Percentiles rank a stretch among this genome's conserved stretches.
Conservation (phyloP, 2,329 filamentous ascomycete species). For the Cordyceps tenuipes region DNA sequence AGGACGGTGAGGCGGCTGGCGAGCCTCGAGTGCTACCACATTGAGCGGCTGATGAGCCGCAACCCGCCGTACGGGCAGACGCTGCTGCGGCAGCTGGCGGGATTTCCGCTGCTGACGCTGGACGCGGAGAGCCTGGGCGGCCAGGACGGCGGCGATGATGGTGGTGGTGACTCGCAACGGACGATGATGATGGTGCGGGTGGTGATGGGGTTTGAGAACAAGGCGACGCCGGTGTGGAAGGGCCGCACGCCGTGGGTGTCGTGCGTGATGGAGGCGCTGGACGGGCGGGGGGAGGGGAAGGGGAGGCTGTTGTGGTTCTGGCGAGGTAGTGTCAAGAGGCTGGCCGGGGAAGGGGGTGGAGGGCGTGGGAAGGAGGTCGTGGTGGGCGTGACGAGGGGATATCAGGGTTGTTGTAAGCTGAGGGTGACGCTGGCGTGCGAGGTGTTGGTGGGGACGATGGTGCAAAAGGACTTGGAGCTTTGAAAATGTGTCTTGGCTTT, state of each 20-base stretch:
- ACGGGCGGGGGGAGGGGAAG: background rate
- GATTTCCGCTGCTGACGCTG: slow-evolving; percentile 56
- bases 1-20: slow-evolving; percentile 64
- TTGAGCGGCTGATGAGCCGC: slow-evolving; percentile 68
- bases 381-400: slow-evolving; percentile 47
- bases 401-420: slow-evolving; percentile 43
- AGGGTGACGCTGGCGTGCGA: slow-evolving; percentile 75
- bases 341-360: slow-evolving; percentile 27
- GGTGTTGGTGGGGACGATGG: slow-evolving; percentile 60
- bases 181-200: slow-evolving; percentile 43
- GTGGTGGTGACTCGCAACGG: no score
- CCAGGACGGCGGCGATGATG: background rate
- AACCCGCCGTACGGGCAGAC: slow-evolving; percentile 78
- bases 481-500: background rate
- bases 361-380: slow-evolving; percentile 47
- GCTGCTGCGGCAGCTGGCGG: slow-evolving; percentile 53
- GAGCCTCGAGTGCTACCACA: slow-evolving; percentile 55
- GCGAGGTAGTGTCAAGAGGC: slow-evolving; percentile 52
- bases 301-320: slow-evolving; percentile 58
- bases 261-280: slow-evolving; percentile 53
- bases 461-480: slow-evolving; percentile 21
- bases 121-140: slow-evolving; percentile 18
- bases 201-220: slow-evolving; percentile 64
- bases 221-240: slow-evolving; percentile 51
- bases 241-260: slow-evolving; percentile 60